Evolutionary conservation across 805 yeast species (phyloP).

Genomic region (Priceomyces haplophilus): DNA sequence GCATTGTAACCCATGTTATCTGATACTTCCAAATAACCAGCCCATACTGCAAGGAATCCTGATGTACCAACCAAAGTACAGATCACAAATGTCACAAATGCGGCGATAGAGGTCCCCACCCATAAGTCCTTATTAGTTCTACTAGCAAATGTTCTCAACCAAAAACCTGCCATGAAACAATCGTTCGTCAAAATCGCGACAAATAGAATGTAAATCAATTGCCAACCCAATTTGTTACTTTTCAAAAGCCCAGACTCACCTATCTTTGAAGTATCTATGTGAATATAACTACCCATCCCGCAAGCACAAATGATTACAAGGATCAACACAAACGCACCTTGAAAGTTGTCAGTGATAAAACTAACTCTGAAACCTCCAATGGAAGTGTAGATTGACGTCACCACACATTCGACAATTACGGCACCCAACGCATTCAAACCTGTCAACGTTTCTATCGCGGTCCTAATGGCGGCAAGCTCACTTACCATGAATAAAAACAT

Average conservation of each 20-base stretch:
- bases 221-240: conserved; percentile 80
- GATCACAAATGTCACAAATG: conserved; percentile 59
- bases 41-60: conserved; percentile 90
- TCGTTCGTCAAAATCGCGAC: conserved; percentile 90
- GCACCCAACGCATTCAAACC: conserved; percentile 77
- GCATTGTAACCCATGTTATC: conserved; percentile 63
- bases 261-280: conserved; percentile 60
- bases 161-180: conserved; percentile 85
- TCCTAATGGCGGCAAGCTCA: conserved; percentile 77
- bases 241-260: conserved; percentile 64
- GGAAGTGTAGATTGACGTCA: conserved; percentile 82
- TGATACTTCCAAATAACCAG: conserved; percentile 56
- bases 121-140: conserved; percentile 68
- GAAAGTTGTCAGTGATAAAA: conserved; percentile 82
- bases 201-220: conserved; percentile 74
- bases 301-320: conserved; percentile 67
- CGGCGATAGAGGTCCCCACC: conserved; percentile 74
- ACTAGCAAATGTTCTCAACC: conserved; percentile 93
- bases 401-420: conserved; percentile 79
- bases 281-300: conserved; percentile 73
- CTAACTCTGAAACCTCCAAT: conserved; percentile 89
- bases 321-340: conserved; percentile 69
- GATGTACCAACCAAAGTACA: conserved; percentile 75
- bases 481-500: conserved; percentile 84
- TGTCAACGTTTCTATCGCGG: conserved; percentile 74